A percentile compares a stretch with the other conserved stretches of the same genome.
These are phyloP conservation scores for Sarcocystis neurona DNA, from an alignment of 169 alveolate species.

Conservation along the genomic window DNA sequence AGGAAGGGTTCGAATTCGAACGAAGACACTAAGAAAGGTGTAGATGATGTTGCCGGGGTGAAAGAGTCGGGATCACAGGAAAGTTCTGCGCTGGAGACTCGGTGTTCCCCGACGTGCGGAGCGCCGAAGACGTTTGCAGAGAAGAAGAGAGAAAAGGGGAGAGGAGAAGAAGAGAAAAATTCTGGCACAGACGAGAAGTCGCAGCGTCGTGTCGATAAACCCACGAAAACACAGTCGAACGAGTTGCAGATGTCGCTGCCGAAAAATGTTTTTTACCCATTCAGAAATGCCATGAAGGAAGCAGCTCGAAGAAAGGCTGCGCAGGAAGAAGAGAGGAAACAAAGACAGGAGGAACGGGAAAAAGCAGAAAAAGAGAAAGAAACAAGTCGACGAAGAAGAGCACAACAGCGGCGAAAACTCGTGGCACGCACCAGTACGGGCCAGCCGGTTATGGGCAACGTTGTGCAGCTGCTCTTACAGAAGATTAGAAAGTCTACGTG, in stretches of 20 bases:
- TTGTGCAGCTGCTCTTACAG: neutral
- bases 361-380: neutral
- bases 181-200: slow-evolving; percentile 13
- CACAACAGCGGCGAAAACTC: neutral
- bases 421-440: neutral
- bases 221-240: too few species aligned
- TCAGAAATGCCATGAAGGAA: slow-evolving; percentile 7
- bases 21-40: too few species aligned
- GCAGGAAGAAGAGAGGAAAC: slow-evolving; percentile 11
- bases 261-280: slow-evolving; percentile 8
- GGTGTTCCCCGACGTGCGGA: too few species aligned
- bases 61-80: too few species aligned
- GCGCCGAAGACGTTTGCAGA: neutral
- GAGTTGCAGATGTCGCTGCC: too few species aligned
- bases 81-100: too few species aligned
- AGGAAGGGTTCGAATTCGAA: too few species aligned
- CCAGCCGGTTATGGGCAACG: slow-evolving; percentile 29
- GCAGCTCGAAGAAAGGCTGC: slow-evolving; percentile 23
- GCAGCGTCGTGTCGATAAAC: too few species aligned
- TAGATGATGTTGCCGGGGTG: too few species aligned
- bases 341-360: neutral
- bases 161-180: neutral
- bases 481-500: neutral
- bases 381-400: neutral
- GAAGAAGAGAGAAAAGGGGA: neutral